Base-by-base conservation (phyloP, 768 basidiomycete species). In the Phanerochaete carnosa region DNA sequence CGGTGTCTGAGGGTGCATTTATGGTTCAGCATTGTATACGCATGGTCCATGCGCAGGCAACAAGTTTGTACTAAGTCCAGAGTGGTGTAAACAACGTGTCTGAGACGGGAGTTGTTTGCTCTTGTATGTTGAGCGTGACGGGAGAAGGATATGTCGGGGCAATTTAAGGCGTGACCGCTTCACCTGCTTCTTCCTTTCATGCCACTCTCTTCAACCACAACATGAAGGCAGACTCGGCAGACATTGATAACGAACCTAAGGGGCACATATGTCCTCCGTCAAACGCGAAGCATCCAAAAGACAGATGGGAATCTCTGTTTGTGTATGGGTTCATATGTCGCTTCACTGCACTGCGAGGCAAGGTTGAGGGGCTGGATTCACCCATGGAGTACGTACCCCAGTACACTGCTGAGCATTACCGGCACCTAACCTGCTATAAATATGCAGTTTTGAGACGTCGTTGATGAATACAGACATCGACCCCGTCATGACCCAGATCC, bases 291-390 rank as follows among this genome's bases (percentile, higher is more conserved):
- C 90, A 92, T 77, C 92, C 92, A 29, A 79, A 79, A 57, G 88
- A 89, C 76, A 88, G 89, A 74, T 94, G 92, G 92, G 92, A 94
- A 76, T 84, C 88, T 5, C 75, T 91, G 65, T 94, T 92, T 74
- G 84, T 94, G 37, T 94, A 92, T 73, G 83, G 87, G 30, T 94
- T 94, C 77, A 86, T 94, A 64, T 85, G 83, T 77, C 90, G 84
- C 74, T 94, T 91, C 77, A 91, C 90, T 25, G 78, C 82, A 73
- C 77, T 94, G 66, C 85, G 83, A 65, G 78, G 79, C 61, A 92
- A 90, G 75, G 79, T 90, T 39, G 89, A 91, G 73, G 90, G 92
- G 58, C 75, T 94, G 60, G 86, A 92, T 69, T 82, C 85, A 65
- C 84, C 89, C 51, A 88, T 89, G 87, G 90, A 93, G 92, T 94